These are phyloP conservation scores for Teunomyces cretensis DNA, from an alignment of 805 yeast genomes.

Conservation along the genomic window DNA sequence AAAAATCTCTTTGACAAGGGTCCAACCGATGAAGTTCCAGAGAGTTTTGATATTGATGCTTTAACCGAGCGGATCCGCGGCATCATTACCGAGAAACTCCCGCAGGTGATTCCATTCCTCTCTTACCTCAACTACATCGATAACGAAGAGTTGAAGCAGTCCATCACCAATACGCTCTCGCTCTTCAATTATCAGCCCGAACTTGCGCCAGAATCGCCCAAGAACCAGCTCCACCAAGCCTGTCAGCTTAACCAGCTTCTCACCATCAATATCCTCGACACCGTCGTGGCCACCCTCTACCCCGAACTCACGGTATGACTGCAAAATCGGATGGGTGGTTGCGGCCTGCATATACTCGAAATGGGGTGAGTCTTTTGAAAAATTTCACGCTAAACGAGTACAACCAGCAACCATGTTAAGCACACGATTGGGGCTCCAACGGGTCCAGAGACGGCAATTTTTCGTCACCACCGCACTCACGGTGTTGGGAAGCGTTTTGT, in stretches of 20 bases:
- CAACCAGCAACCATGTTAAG: neutral
- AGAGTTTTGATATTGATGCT: neutral
- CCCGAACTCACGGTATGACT: slow-evolving; percentile 29
- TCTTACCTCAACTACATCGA: slow-evolving; percentile 6
- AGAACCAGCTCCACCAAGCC: slow-evolving; percentile 4
- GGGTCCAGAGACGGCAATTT: slow-evolving; percentile 8
- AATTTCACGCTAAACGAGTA: neutral
- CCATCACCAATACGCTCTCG: slow-evolving; percentile 9
- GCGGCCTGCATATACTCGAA: too few relatives aligned
- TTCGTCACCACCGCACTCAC: slow-evolving; percentile 17
- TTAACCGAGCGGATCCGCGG: slow-evolving; percentile 15
- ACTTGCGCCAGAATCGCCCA: neutral
- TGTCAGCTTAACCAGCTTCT: slow-evolving; percentile 42
- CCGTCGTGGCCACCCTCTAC: slow-evolving; percentile 35
- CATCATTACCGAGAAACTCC: slow-evolving; percentile 6
- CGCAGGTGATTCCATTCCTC: slow-evolving; percentile 1
- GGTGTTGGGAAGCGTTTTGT: slow-evolving; percentile 28
- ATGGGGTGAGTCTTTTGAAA: neutral
- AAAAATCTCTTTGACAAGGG: slow-evolving; percentile 12
- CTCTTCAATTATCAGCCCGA: slow-evolving; percentile 12
- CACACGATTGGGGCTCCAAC: neutral
- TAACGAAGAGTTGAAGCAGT: slow-evolving; percentile 6
- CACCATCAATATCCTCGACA: slow-evolving; percentile 42
- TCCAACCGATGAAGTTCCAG: neutral
- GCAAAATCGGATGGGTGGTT: neutral